A percentile compares a stretch with the other conserved stretches of the same genome.
Conservation (phyloP, 345 rosid genomes). For the Gossypium sturtianum region DNA sequence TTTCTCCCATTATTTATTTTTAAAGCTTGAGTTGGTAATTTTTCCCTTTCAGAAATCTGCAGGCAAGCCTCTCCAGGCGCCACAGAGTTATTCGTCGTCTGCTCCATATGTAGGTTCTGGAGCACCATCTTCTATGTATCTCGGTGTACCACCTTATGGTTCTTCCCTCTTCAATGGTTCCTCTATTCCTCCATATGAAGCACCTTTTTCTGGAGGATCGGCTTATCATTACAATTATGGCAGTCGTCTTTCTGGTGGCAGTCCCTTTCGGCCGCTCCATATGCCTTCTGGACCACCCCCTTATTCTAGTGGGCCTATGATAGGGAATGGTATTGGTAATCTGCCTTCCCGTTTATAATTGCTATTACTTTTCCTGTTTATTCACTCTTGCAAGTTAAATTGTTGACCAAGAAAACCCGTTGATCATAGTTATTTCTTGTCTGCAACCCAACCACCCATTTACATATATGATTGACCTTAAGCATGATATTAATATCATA, state of each 20-base stretch:
- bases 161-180: slow-evolving; percentile 75
- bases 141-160: slow-evolving; percentile 87
- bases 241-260: slow-evolving; percentile 64
- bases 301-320: slow-evolving; percentile 84
- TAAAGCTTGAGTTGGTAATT: neutral
- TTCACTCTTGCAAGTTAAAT: neutral
- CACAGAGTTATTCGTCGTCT: slow-evolving; percentile 55
- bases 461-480: neutral
- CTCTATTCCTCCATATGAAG: slow-evolving; percentile 76
- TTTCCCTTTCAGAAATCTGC: slow-evolving; percentile 56
- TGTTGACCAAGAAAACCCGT: neutral
- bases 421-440: neutral
- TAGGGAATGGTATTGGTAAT: slow-evolving; percentile 57
- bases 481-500: neutral
- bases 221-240: slow-evolving; percentile 83
- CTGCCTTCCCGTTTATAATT: neutral
- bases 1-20: neutral
- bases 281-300: slow-evolving; percentile 70
- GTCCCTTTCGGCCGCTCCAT: slow-evolving; percentile 82
- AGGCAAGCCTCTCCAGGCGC: slow-evolving; percentile 63
- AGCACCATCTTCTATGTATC: slow-evolving; percentile 67
- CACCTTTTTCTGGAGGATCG: slow-evolving; percentile 82
- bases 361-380: neutral
- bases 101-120: slow-evolving; percentile 80
- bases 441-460: neutral